A percentile compares a stretch with the other conserved stretches of the same genome.
These are phyloP conservation scores for Zelopaecilomyces penicillatus DNA, from an alignment of 2,329 filamentous ascomycete species.

Conservation along the genomic window DNA sequence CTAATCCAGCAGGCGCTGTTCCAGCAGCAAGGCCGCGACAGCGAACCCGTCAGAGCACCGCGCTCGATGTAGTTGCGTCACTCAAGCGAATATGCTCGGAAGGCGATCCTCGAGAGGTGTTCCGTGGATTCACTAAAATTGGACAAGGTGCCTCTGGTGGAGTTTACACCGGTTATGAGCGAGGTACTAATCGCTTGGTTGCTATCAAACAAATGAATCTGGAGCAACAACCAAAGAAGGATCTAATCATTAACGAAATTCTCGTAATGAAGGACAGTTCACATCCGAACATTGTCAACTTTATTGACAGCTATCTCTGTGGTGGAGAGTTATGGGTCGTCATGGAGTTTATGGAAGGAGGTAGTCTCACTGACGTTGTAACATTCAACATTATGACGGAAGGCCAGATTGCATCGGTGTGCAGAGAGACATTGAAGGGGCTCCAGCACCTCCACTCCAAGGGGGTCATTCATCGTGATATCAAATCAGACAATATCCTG, in stretches of 20 bases:
- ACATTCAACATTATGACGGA: slow-evolving; percentile 99
- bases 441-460: slow-evolving; percentile 95
- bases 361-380: slow-evolving; percentile 93
- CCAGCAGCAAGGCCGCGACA: slow-evolving; percentile 63
- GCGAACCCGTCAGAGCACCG: slow-evolving; percentile 68
- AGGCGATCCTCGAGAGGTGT: slow-evolving; percentile 81
- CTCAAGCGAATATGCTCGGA: slow-evolving; percentile 85
- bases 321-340: slow-evolving; percentile 93
- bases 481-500: slow-evolving; percentile 97
- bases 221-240: slow-evolving; percentile 97
- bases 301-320: slow-evolving; percentile 92
- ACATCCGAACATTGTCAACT: slow-evolving; percentile 98
- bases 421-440: slow-evolving; percentile 83
- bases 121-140: slow-evolving; percentile 85
- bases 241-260: slow-evolving; percentile 98
- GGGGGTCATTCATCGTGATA: slow-evolving; percentile 95
- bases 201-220: slow-evolving; percentile 99
- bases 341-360: slow-evolving; percentile 99
- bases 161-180: slow-evolving; percentile 85
- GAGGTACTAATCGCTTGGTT: slow-evolving; percentile 75
- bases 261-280: slow-evolving; percentile 98
- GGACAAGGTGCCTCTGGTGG: slow-evolving; percentile 95
- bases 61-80: slow-evolving; percentile 71
- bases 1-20: slow-evolving; percentile 24
- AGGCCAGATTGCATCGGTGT: slow-evolving; percentile 92